Percentiles rank a stretch among this genome's conserved stretches.
Conservation (phyloP, 2,329 filamentous ascomycete species). For the Tolypocladium guangdongense region DNA sequence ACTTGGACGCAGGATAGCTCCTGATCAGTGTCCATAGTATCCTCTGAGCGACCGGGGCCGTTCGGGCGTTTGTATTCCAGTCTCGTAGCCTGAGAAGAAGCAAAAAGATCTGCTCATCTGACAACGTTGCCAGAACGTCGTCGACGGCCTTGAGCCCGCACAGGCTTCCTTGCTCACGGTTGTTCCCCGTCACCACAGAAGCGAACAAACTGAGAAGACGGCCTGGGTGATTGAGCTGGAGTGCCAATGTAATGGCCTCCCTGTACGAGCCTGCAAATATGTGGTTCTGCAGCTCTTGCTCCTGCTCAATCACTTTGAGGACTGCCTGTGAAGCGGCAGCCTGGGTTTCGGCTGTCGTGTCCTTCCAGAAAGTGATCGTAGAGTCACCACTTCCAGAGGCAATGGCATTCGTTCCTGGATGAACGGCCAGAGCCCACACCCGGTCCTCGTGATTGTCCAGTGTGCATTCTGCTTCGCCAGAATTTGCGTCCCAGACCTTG, state of each 20-base stretch:
- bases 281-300: conserved; percentile 88
- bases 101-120: conserved; percentile 75
- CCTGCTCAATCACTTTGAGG: conserved; percentile 77
- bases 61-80: conserved; percentile 95
- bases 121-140: conserved; percentile 66
- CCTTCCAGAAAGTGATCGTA: conserved; percentile 89
- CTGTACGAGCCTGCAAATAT: conserved; percentile 81
- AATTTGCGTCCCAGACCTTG: conserved; percentile 88
- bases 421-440: conserved; percentile 78
- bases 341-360: conserved; percentile 75
- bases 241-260: conserved; percentile 81
- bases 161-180: conserved; percentile 51
- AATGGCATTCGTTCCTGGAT: conserved; percentile 59
- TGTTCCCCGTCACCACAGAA: conserved; percentile 55
- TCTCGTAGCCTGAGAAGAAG: conserved; percentile 76
- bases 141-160: conserved; percentile 64
- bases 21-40: conserved; percentile 71
- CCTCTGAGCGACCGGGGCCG: conserved; percentile 73
- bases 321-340: conserved; percentile 62
- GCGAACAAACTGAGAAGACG: conserved; percentile 78
- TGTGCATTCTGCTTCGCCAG: conserved; percentile 76
- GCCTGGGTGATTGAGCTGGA: conserved; percentile 90
- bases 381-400: conserved; percentile 89
- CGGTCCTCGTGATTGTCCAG: conserved; percentile 95
- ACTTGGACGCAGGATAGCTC: conserved; percentile 67